Percentiles rank a stretch among this genome's conserved stretches.
These are phyloP conservation scores for Boeremia exigua DNA, from an alignment of 2,329 filamentous ascomycete species.

Conservation along the genomic window DNA sequence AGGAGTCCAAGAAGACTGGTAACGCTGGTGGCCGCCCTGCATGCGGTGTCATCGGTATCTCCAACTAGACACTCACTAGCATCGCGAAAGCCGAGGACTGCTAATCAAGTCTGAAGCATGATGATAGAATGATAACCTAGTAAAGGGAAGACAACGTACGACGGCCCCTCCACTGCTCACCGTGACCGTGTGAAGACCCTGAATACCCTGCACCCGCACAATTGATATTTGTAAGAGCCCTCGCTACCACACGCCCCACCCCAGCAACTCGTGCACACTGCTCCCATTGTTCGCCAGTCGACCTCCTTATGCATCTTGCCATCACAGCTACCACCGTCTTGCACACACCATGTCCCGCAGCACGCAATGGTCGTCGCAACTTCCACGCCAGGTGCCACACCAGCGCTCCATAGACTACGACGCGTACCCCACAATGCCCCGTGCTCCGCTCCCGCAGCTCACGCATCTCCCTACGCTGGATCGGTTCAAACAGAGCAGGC, in stretches of 20 bases:
- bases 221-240: background rate
- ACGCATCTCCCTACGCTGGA: too few relatives aligned
- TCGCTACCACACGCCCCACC: background rate
- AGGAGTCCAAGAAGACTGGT: conserved; percentile 98
- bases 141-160: background rate
- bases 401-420: too few relatives aligned
- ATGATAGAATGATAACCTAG: background rate
- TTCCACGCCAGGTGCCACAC: too few relatives aligned
- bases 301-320: too few relatives aligned
- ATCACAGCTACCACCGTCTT: too few relatives aligned
- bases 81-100: background rate
- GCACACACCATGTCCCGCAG: too few relatives aligned
- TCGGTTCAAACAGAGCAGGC: too few relatives aligned
- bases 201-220: background rate
- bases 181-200: background rate
- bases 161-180: background rate
- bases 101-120: background rate
- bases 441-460: too few relatives aligned
- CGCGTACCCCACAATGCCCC: too few relatives aligned
- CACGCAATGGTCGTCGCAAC: too few relatives aligned
- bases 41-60: conserved; percentile 95
- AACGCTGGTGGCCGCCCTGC: conserved; percentile 93
- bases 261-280: background rate
- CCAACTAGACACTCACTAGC: conserved; percentile 61
- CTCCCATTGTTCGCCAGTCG: too few relatives aligned